Percentiles rank a stretch among this genome's conserved stretches.
Evolutionary conservation across 768 basidiomycete genomes (phyloP).

Genomic region (Amanita rubescens): DNA sequence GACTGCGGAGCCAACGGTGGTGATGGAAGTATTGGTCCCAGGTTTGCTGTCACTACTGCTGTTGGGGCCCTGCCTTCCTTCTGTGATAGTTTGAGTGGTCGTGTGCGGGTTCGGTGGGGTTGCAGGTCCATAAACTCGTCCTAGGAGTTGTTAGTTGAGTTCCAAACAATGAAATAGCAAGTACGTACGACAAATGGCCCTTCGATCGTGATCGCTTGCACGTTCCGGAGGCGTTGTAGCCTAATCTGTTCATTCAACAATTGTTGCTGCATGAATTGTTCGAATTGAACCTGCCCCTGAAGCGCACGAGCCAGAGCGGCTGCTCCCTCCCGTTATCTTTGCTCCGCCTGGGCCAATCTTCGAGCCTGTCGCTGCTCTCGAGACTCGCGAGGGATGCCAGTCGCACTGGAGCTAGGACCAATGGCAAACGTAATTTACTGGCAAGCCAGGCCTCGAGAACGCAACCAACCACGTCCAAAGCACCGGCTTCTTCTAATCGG

Average conservation of each 20-base stretch:
- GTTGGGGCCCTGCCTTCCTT: not conserved
- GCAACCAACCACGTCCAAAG: conserved; percentile 87
- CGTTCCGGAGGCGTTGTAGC: not conserved
- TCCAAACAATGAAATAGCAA: conserved; percentile 6
- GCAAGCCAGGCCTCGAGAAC: conserved; percentile 92
- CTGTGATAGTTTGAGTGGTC: conserved; percentile 10
- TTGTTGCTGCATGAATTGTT: conserved; percentile 21
- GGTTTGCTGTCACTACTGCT: conserved; percentile 14
- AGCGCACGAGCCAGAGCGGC: conserved; percentile 50
- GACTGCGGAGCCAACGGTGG: too few relatives aligned
- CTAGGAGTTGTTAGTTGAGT: too few relatives aligned
- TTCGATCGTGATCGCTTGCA: conserved; percentile 4
- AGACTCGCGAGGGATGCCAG: conserved; percentile 66
- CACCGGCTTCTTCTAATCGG: conserved; percentile 89
- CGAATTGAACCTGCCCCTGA: conserved; percentile 39
- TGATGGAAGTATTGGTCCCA: conserved; percentile 22
- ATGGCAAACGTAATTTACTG: conserved; percentile 81
- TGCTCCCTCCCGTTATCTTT: conserved; percentile 55
- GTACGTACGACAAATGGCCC: conserved; percentile 9
- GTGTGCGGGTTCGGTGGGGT: conserved; percentile 6
- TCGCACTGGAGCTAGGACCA: conserved; percentile 71
- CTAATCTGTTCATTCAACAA: conserved; percentile 4
- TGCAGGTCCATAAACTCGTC: too few relatives aligned
- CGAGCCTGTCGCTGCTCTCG: conserved; percentile 65
- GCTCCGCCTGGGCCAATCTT: conserved; percentile 46